Evolutionary conservation across 2,329 filamentous ascomycete species (phyloP).

Genomic region (Hymenoscyphus fraxineus): DNA sequence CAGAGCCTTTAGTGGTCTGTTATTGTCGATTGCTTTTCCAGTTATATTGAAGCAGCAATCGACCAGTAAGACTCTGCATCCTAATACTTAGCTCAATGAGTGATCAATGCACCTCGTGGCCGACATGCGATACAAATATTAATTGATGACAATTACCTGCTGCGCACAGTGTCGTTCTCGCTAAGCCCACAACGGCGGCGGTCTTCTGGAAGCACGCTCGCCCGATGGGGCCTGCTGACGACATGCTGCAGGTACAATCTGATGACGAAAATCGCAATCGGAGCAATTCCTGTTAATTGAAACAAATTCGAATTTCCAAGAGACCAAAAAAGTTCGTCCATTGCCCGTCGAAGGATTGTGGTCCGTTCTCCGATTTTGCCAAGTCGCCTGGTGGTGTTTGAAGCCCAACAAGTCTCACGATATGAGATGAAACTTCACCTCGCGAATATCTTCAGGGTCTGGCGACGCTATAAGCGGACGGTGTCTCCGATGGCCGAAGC

Average conservation of each 20-base stretch:
- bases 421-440: constrained; percentile 30
- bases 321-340: constrained; percentile 16
- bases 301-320: constrained; percentile 6
- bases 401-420: constrained; percentile 28
- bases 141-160: no score
- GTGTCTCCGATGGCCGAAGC: neutral
- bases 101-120: no score
- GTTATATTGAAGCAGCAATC: neutral
- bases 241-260: constrained; percentile 4
- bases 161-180: neutral
- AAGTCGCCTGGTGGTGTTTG: constrained; percentile 24
- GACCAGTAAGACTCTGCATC: neutral
- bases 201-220: neutral
- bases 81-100: no score
- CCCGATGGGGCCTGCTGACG: neutral
- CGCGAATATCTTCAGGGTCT: neutral
- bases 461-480: neutral
- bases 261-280: constrained; percentile 7
- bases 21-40: neutral
- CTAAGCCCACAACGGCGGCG: neutral
- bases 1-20: neutral
- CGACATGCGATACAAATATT: no score
- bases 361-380: constrained; percentile 9
- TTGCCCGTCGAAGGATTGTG: constrained; percentile 2
- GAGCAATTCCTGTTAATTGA: neutral